Percentiles rank a stretch among this genome's conserved stretches.
These are phyloP conservation scores for Glebionis coronaria DNA, from an alignment of 129 eudicot species.

Conservation along the genomic window DNA sequence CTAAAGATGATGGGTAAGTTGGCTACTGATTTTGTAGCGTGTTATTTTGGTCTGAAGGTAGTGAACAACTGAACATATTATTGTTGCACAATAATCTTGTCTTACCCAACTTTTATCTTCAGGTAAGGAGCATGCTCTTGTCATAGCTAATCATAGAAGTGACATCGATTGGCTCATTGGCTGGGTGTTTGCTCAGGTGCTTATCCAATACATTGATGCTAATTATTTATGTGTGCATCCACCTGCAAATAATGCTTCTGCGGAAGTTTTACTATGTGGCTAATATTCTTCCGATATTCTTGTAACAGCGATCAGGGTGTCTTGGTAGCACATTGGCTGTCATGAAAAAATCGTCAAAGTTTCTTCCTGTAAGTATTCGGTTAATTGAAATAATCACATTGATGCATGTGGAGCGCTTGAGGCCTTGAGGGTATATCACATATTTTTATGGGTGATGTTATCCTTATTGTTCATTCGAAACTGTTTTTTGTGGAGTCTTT, in stretches of 20 bases:
- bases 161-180: slow-evolving; percentile 99
- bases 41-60: slow-evolving; percentile 4
- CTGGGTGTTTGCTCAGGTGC: slow-evolving; percentile 95
- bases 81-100: slow-evolving; percentile 5
- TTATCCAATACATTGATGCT: slow-evolving; percentile 5
- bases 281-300: slow-evolving; percentile 20
- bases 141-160: slow-evolving; percentile 82
- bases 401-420: neutral
- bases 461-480: neutral
- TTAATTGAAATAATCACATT: slow-evolving; percentile 7
- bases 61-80: neutral
- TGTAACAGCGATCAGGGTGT: slow-evolving; percentile 88
- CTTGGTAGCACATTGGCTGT: slow-evolving; percentile 92
- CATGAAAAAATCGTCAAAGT: slow-evolving; percentile 91
- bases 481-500: neutral
- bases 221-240: slow-evolving; percentile 4
- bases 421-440: no score
- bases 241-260: slow-evolving; percentile 2
- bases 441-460: neutral
- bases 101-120: slow-evolving; percentile 25
- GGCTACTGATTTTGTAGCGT: slow-evolving; percentile 13
- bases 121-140: slow-evolving; percentile 97
- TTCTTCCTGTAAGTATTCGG: slow-evolving; percentile 86
- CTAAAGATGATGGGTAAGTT: slow-evolving; percentile 73
- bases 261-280: slow-evolving; percentile 1